Base-by-base conservation (phyloP, 495 filamentous ascomycete genomes). In the Aspergillus conjunctus region DNA sequence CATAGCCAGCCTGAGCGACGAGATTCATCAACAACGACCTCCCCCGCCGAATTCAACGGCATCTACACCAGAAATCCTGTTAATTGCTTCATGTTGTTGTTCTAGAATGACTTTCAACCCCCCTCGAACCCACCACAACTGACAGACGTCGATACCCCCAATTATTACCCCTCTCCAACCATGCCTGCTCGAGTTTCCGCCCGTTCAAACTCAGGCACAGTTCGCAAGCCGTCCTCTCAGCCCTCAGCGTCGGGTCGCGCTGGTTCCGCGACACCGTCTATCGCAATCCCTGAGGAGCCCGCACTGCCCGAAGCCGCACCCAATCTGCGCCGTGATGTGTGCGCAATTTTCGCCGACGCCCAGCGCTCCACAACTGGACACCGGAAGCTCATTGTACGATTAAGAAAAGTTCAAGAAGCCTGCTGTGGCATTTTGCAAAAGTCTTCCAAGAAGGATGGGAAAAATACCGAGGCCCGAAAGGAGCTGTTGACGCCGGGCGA, bases 321-420 rank as follows among this genome's bases (percentile, higher is more conserved):
- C 53, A 83, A 79, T 20, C 78, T 97, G 59, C 90, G 93, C 68
- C 81, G 79, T 33, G 88, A 91, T 68, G 84, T 96, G 48, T 91
- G 87, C 68, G 72, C 81, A 61, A 84, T 97, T 30, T 98, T 97
- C 68, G 84, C 82, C 50, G 91, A 97, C 65, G 91, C 93, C 21
- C 95, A 98, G 71, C 85, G 87, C 62, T 91, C 88, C 12, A 93
- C 90, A 0, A 91, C 92, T 0, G 88, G 88, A 1, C 95, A 98
- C 68, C 81, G 94, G 30, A 98, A 98, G 68, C 83, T 96, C 0
- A 87, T 88, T 18, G 87, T 96, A 53, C 92, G 86, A 22, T 79
- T 96, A 51, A 85, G 94, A 56, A 96, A 93, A 65, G 78, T 93
- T 18, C 92, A 96, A 65, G 94, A 98, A 68, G 79, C 86, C 44